These are phyloP conservation scores for Rosa lucieae DNA, from an alignment of 306 rosid species.

Conservation along the genomic window DNA sequence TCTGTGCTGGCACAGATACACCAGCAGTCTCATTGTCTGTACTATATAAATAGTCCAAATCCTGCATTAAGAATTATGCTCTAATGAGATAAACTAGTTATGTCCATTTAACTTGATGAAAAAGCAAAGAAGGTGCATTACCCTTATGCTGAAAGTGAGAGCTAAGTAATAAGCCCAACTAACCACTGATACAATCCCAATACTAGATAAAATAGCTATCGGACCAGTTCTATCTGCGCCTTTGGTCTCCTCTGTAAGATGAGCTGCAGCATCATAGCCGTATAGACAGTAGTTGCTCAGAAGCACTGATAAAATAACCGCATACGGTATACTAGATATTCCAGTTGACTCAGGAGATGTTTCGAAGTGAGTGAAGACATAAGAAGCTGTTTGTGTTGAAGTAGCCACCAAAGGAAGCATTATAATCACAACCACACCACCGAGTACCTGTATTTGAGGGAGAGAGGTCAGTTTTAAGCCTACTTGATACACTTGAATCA, in stretches of 20 bases:
- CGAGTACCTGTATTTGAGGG: constrained; percentile 15
- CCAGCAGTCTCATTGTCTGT: constrained; percentile 29
- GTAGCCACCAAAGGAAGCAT: constrained; percentile 29
- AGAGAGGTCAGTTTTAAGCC: not conserved
- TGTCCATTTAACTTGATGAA: not conserved
- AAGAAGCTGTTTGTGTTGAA: constrained; percentile 19
- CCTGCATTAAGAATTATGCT: constrained; percentile 10
- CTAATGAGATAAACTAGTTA: not conserved
- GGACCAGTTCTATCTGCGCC: constrained; percentile 27
- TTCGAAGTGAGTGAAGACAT: constrained; percentile 30
- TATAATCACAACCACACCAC: constrained; percentile 20
- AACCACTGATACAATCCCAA: constrained; percentile 26
- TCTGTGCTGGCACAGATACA: constrained; percentile 32
- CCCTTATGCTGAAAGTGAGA: constrained; percentile 20
- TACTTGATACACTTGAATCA: not conserved
- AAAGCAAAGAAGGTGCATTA: not conserved
- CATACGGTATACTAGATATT: constrained; percentile 29
- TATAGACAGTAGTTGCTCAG: constrained; percentile 13
- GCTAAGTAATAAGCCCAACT: constrained; percentile 26
- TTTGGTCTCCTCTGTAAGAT: constrained; percentile 28
- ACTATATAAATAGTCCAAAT: constrained; percentile 23
- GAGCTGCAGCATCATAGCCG: constrained; percentile 25
- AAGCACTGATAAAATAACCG: constrained; percentile 25
- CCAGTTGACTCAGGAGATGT: constrained; percentile 26
- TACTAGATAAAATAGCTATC: constrained; percentile 21